Evolutionary conservation across 257 asterid genomes (phyloP).

Genomic region (Fraxinus anomala): DNA sequence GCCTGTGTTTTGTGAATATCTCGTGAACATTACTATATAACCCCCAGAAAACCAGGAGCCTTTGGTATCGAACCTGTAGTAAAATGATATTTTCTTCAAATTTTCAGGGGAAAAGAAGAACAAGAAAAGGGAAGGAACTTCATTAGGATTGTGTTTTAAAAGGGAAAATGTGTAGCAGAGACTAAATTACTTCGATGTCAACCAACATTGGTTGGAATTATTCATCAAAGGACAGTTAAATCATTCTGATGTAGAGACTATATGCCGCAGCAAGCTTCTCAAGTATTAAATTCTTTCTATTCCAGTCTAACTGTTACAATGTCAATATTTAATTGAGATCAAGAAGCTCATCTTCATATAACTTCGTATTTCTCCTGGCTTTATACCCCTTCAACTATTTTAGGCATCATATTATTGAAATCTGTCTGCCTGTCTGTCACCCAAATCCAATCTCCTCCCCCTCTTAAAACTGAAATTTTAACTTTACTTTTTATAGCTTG

Average conservation of each 20-base stretch:
- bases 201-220: background rate
- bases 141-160: too few species aligned
- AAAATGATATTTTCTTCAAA: background rate
- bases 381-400: constrained; percentile 19
- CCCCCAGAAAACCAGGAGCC: background rate
- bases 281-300: background rate
- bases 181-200: background rate
- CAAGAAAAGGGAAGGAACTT: background rate
- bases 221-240: background rate
- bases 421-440: background rate
- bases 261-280: background rate
- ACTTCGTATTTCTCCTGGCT: constrained; percentile 4
- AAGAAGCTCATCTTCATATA: background rate
- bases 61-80: background rate
- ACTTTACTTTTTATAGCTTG: background rate
- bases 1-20: background rate
- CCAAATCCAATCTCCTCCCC: background rate
- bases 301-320: background rate
- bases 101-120: background rate
- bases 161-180: background rate
- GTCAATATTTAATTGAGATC: background rate
- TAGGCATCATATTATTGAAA: background rate
- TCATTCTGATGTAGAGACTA: background rate
- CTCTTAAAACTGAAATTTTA: background rate
- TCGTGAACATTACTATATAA: background rate